These are phyloP conservation scores for Arctostaphylos glauca DNA, from an alignment of 148 eudicot genomes.

Conservation along the genomic window DNA sequence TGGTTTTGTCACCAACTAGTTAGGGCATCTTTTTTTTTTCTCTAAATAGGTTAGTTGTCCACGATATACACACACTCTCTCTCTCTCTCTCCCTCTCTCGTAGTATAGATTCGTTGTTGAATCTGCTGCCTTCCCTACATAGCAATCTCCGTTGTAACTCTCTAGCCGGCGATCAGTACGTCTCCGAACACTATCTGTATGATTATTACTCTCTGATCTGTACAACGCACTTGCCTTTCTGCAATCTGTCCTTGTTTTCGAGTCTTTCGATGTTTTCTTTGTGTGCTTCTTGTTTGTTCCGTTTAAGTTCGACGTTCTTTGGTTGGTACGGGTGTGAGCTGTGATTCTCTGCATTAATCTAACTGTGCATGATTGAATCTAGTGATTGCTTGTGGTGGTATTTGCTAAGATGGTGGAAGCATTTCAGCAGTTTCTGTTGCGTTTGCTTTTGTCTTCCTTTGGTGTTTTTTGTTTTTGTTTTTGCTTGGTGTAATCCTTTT, in stretches of 20 bases:
- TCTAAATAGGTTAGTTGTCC: background rate
- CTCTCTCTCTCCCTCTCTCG: background rate
- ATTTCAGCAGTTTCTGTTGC: background rate
- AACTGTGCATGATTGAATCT: background rate
- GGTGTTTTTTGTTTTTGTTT: too few relatives aligned
- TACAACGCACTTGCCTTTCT: background rate
- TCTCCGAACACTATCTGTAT: background rate
- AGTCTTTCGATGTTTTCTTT: background rate
- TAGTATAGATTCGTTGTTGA: too few relatives aligned
- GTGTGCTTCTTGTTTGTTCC: background rate
- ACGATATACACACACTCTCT: background rate
- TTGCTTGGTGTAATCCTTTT: background rate
- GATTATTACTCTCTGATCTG: background rate
- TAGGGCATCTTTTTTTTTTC: slow-evolving; percentile 6
- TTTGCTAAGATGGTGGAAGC: background rate
- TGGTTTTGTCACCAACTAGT: background rate
- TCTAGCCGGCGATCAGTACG: background rate
- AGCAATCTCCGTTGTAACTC: background rate
- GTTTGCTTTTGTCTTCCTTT: background rate
- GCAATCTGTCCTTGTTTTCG: background rate
- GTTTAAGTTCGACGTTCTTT: background rate
- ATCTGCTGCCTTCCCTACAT: background rate
- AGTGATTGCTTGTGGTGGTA: background rate
- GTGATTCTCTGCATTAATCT: background rate
- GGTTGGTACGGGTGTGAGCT: background rate